A percentile compares a stretch with the other conserved stretches of the same genome.
These are phyloP conservation scores for Sporothrix globosa DNA, from an alignment of 2,329 filamentous ascomycete genomes.

Conservation along the genomic window DNA sequence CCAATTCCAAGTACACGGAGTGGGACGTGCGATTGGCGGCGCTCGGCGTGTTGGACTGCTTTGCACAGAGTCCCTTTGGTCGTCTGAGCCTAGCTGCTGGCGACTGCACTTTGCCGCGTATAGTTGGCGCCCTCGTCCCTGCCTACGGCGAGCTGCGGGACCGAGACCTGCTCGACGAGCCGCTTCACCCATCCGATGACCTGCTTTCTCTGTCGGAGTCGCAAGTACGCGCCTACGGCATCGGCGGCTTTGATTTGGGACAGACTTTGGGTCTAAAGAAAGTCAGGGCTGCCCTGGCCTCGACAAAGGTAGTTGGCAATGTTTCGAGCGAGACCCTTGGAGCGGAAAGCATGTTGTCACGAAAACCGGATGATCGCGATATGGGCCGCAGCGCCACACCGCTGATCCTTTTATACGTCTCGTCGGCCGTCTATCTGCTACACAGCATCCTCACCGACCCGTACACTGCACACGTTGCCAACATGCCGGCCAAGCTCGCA, in stretches of 20 bases:
- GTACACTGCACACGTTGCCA: constrained; percentile 50
- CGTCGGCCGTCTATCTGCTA: constrained; percentile 54
- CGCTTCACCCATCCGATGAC: constrained; percentile 27
- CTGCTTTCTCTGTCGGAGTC: constrained; percentile 17
- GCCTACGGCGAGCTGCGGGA: constrained; percentile 34
- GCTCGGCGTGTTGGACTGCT: constrained; percentile 60
- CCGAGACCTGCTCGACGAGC: constrained; percentile 28
- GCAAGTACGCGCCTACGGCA: constrained; percentile 32
- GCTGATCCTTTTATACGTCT: constrained; percentile 52
- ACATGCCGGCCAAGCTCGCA: constrained; percentile 72
- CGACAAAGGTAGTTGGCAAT: neutral
- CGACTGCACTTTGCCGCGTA: constrained; percentile 69
- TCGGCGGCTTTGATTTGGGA: constrained; percentile 33
- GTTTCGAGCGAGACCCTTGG: neutral
- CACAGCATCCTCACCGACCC: constrained; percentile 58
- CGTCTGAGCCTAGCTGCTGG: constrained; percentile 68
- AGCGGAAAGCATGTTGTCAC: neutral
- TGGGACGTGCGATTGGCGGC: constrained; percentile 51
- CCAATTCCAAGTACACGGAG: constrained; percentile 45
- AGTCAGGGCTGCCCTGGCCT: too few relatives aligned
- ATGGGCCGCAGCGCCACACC: constrained; percentile 14
- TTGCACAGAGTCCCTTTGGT: constrained; percentile 66
- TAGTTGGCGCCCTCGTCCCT: constrained; percentile 53
- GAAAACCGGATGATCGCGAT: neutral
- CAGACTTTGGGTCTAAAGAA: constrained; percentile 24